Percentiles rank a stretch among this genome's conserved stretches.
Conservation (phyloP, 306 rosid genomes). For the Malus asiatica region DNA sequence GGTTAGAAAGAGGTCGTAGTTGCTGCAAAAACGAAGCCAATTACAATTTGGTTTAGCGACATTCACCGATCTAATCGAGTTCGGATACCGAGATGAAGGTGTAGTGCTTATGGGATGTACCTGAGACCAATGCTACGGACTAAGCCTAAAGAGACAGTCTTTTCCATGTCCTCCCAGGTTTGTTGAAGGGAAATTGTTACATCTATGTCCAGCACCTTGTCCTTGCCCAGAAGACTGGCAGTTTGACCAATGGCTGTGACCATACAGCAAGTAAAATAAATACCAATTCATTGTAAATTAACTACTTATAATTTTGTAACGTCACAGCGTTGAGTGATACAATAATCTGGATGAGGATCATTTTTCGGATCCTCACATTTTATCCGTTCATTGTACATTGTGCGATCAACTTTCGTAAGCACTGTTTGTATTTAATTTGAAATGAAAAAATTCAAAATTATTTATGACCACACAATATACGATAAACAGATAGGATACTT, state of each 20-base stretch:
- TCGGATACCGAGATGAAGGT: background rate
- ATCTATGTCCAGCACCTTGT: conserved; percentile 67
- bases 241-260: conserved; percentile 62
- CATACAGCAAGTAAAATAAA: background rate
- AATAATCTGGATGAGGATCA: background rate
- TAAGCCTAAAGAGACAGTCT: conserved; percentile 56
- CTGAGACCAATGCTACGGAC: conserved; percentile 82
- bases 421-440: too few relatives aligned
- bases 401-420: accelerated
- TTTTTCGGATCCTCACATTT: accelerated
- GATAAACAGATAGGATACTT: too few relatives aligned
- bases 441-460: too few relatives aligned
- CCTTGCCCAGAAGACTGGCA: conserved; percentile 58
- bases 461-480: accelerated
- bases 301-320: background rate
- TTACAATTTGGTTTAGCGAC: background rate
- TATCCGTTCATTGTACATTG: accelerated
- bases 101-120: conserved; percentile 13
- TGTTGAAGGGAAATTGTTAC: conserved; percentile 58
- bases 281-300: background rate
- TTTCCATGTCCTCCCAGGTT: conserved; percentile 82
- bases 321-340: background rate
- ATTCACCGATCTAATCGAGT: background rate
- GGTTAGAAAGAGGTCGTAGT: conserved; percentile 74
- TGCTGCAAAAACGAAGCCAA: conserved; percentile 44